A percentile compares a stretch with the other conserved stretches of the same genome.
Conservation (phyloP, 768 basidiomycete genomes). For the Mycena leptocephala region DNA sequence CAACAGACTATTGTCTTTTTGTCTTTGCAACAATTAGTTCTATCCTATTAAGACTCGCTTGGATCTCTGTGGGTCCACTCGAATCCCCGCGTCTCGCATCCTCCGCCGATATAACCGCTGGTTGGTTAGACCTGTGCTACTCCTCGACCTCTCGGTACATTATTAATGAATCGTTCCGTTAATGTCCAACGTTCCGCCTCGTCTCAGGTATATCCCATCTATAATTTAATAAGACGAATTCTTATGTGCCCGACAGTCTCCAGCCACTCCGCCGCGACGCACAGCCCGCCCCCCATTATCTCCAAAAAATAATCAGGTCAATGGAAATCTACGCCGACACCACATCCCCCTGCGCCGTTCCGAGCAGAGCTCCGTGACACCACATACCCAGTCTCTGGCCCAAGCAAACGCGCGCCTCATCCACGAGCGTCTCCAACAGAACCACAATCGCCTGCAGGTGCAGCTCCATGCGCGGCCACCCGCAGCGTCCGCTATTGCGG, state of each 20-base stretch:
- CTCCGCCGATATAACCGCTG: conserved; percentile 23
- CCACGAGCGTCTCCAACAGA: conserved; percentile 32
- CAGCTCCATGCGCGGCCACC: conserved; percentile 24
- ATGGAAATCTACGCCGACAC: conserved; percentile 10
- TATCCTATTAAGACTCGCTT: conserved; percentile 25
- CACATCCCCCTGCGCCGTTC: background rate
- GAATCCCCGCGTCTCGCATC: conserved; percentile 8
- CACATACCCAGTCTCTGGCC: conserved; percentile 6
- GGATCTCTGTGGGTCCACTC: conserved; percentile 28
- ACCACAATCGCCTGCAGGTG: conserved; percentile 34
- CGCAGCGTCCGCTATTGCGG: background rate
- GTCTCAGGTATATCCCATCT: conserved; percentile 13
- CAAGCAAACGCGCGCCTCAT: conserved; percentile 31
- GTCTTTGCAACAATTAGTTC: conserved; percentile 28
- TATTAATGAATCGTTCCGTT: conserved; percentile 31
- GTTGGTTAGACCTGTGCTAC: conserved; percentile 18
- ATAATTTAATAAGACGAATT: background rate
- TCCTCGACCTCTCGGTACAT: conserved; percentile 2
- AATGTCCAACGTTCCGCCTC: conserved; percentile 26
- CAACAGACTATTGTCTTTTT: conserved; percentile 33
- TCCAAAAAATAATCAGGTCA: conserved; percentile 16
- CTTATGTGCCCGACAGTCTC: conserved; percentile 19
- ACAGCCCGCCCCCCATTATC: conserved; percentile 11
- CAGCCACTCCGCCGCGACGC: conserved; percentile 22
- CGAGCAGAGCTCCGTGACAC: background rate